A percentile compares a stretch with the other conserved stretches of the same genome.
Evolutionary conservation across 176 grass and related monocot species (phyloP).

Genomic region (Thalia dealbata): DNA sequence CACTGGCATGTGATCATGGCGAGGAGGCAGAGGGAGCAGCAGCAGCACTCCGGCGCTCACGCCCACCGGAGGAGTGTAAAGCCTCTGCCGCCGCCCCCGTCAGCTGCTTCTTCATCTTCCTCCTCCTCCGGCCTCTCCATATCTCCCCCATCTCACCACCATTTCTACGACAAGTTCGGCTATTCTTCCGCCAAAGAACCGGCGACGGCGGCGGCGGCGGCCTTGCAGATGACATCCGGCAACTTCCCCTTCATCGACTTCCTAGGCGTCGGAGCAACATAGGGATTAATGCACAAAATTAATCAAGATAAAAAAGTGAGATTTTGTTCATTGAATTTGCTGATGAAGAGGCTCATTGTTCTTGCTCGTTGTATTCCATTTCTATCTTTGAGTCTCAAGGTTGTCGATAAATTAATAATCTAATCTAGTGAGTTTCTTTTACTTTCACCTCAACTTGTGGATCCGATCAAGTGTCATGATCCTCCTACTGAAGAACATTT

Average conservation of each 20-base stretch:
- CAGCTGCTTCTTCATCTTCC: neutral
- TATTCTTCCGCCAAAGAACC: neutral
- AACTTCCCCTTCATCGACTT: conserved; percentile 16
- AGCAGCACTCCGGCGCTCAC: neutral
- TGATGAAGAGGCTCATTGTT: too few species aligned
- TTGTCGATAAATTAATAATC: too few species aligned
- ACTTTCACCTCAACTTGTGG: too few species aligned
- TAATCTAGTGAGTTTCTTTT: too few species aligned
- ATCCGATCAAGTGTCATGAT: too few species aligned
- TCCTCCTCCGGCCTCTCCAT: neutral
- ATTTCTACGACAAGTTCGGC: neutral
- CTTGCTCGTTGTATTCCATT: too few species aligned
- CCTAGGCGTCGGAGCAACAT: conserved; percentile 12
- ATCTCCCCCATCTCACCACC: neutral
- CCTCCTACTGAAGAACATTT: too few species aligned
- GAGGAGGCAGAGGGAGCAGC: conserved; percentile 8
- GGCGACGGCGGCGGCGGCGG: too few species aligned
- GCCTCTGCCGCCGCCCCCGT: too few species aligned
- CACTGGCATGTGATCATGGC: conserved; percentile 19
- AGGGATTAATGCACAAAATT: neutral
- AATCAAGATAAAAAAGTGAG: too few species aligned
- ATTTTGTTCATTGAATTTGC: too few species aligned
- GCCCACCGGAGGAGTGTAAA: neutral
- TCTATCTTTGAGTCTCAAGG: too few species aligned
- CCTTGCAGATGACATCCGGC: neutral